phyloP scores from a whole-genome alignment of 2,329 filamentous ascomycete species.

The Corniculantispora saksenae region DNA sequence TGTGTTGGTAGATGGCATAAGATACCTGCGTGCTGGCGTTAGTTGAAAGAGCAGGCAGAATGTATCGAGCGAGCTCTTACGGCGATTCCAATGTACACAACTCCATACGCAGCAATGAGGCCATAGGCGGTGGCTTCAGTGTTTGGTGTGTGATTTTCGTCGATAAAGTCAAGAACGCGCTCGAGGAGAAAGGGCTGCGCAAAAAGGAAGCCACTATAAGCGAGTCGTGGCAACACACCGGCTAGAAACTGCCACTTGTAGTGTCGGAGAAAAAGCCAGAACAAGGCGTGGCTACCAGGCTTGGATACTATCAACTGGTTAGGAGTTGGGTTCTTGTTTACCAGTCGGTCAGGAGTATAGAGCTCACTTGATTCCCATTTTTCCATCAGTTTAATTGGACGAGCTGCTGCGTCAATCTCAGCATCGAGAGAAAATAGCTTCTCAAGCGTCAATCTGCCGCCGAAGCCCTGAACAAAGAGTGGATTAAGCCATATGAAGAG shows the following conservation, averaged over 20 bases:
- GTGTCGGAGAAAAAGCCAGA: background rate
- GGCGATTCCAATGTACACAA: conserved; percentile 2
- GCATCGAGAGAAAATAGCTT: too few species aligned
- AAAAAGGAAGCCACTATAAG: background rate
- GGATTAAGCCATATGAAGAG: too few species aligned
- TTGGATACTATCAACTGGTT: background rate
- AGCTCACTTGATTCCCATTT: too few species aligned
- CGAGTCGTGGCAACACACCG: background rate
- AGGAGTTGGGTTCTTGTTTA: background rate
- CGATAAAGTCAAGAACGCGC: background rate
- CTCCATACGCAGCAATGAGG: conserved; percentile 33
- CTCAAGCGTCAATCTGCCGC: too few species aligned
- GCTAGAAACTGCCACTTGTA: conserved; percentile 1
- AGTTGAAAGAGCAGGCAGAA: too few species aligned
- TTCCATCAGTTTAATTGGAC: too few species aligned
- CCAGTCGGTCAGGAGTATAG: background rate
- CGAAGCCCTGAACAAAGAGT: too few species aligned
- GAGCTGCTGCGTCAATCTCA: too few species aligned
- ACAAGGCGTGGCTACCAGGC: background rate
- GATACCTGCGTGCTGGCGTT: background rate
- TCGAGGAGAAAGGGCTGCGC: conserved; percentile 1
- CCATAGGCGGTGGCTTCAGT: conserved; percentile 35
- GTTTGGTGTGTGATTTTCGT: conserved; percentile 17
- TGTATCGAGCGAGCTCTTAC: conserved; percentile 25
- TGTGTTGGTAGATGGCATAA: background rate